These are phyloP conservation scores for Penicillium sp. DNA, from an alignment of 2,329 filamentous ascomycete genomes.

Conservation along the genomic window DNA sequence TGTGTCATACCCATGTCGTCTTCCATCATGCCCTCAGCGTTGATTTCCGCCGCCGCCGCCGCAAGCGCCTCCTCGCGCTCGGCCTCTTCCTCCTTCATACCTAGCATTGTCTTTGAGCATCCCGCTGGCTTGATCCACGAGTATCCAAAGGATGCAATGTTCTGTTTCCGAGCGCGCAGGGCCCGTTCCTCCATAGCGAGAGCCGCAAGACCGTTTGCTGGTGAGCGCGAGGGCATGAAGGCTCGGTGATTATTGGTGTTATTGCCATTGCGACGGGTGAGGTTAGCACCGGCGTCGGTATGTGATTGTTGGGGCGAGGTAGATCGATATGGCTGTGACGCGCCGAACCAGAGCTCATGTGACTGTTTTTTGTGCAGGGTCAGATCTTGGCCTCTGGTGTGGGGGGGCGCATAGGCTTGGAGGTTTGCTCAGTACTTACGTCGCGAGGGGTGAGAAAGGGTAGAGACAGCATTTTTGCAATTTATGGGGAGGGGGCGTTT, in stretches of 20 bases:
- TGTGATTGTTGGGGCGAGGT: slow-evolving; percentile 29
- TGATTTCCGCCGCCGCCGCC: slow-evolving; percentile 71
- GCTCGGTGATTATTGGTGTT: slow-evolving; percentile 22
- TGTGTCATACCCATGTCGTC: slow-evolving; percentile 34
- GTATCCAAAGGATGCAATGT: slow-evolving; percentile 83
- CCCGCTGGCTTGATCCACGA: slow-evolving; percentile 90
- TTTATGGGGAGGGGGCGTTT: not conserved
- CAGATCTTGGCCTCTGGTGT: slow-evolving; percentile 13
- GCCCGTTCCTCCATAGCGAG: slow-evolving; percentile 75
- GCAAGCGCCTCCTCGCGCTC: slow-evolving; percentile 86
- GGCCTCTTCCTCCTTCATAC: slow-evolving; percentile 82
- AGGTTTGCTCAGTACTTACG: slow-evolving; percentile 47
- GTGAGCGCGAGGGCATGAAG: slow-evolving; percentile 50
- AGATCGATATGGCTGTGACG: slow-evolving; percentile 54
- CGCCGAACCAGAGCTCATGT: slow-evolving; percentile 72
- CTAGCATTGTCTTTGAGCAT: slow-evolving; percentile 83
- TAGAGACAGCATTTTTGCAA: slow-evolving; percentile 56
- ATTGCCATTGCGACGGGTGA: slow-evolving; percentile 28
- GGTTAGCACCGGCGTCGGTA: slow-evolving; percentile 30
- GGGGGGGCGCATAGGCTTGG: not conserved
- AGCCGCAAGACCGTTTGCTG: slow-evolving; percentile 63
- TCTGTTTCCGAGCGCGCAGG: slow-evolving; percentile 72
- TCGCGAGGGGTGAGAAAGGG: slow-evolving; percentile 70
- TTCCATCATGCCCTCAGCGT: slow-evolving; percentile 35
- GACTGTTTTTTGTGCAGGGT: slow-evolving; percentile 50